phyloP scores from a whole-genome alignment of 1,284 basidiomycete genomes.

The Malassezia furfur region DNA sequence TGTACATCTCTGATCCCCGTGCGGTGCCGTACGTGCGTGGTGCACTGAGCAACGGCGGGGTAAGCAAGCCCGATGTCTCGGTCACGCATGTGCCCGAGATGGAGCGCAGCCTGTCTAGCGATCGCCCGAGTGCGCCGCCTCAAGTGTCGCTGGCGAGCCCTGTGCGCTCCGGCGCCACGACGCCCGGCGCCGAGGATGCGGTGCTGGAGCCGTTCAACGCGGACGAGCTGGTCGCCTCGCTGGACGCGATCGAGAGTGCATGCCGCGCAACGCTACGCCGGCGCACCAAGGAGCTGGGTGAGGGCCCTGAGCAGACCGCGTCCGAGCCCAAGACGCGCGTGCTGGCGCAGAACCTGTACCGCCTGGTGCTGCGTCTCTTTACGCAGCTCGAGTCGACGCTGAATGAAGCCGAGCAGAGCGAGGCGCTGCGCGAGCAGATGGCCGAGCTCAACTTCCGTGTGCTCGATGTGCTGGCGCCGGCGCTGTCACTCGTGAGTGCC shows the following conservation, averaged over 20 bases:
- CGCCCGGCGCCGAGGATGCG: not conserved
- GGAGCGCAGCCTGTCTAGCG: not conserved
- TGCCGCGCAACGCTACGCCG: constrained; percentile 1
- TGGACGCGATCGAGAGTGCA: constrained; percentile 10
- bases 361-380: constrained; percentile 5
- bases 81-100: not conserved
- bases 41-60: constrained; percentile 15
- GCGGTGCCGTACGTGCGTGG: constrained; percentile 12
- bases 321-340: not conserved
- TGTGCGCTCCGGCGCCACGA: not conserved
- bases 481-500: constrained; percentile 9
- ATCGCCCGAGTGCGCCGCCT: not conserved
- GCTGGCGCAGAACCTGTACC: constrained; percentile 1
- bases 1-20: constrained; percentile 14
- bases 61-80: not conserved
- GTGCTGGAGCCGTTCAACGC: not conserved
- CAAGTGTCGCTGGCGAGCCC: not conserved
- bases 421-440: constrained; percentile 6
- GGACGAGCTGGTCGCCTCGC: constrained; percentile 7
- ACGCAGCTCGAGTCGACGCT: not conserved
- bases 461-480: constrained; percentile 12
- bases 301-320: not conserved
- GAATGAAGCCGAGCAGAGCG: not conserved
- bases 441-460: constrained; percentile 12
- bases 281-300: not conserved